A percentile compares a stretch with the other conserved stretches of the same genome.
Conservation (phyloP, 2,329 filamentous ascomycete species). For the Sporothrix curviconia region DNA sequence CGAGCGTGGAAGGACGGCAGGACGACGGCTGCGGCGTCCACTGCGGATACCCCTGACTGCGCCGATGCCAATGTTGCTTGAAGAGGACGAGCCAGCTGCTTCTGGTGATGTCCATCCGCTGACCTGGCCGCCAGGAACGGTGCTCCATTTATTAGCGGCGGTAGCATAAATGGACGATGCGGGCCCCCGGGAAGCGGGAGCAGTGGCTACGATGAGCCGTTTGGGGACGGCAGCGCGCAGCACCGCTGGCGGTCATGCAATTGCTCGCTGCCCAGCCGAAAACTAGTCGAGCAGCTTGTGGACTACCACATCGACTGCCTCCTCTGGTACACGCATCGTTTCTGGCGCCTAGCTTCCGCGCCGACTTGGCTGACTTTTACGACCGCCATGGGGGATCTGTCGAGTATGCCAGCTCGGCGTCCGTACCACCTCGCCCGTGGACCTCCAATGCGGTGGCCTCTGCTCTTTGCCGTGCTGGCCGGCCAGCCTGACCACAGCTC, state of each 20-base stretch:
- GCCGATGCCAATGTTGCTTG: neutral
- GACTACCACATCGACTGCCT: conserved; percentile 21
- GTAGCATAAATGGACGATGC: too few species aligned
- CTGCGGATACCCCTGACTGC: neutral
- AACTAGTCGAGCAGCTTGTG: conserved; percentile 21
- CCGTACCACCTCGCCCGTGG: conserved; percentile 27
- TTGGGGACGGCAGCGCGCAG: neutral
- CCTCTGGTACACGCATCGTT: conserved; percentile 24
- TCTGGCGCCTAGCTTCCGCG: conserved; percentile 29
- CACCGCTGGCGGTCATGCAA: conserved; percentile 19
- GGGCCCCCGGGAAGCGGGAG: too few species aligned
- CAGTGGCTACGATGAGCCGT: neutral
- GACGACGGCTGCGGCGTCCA: neutral
- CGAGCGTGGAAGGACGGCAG: too few species aligned
- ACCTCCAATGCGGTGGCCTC: conserved; percentile 40
- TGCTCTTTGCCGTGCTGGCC: conserved; percentile 39
- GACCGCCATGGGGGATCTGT: conserved; percentile 28
- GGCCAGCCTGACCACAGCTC: conserved; percentile 37
- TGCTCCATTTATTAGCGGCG: too few species aligned
- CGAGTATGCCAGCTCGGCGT: conserved; percentile 20
- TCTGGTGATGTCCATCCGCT: too few species aligned
- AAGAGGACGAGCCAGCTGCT: too few species aligned
- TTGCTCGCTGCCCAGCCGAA: conserved; percentile 20
- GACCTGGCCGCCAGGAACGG: too few species aligned
- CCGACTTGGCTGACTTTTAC: conserved; percentile 33